These are phyloP conservation scores for Coemansia linderi DNA, from an alignment of 371 early-diverging fungal species.

Conservation along the genomic window DNA sequence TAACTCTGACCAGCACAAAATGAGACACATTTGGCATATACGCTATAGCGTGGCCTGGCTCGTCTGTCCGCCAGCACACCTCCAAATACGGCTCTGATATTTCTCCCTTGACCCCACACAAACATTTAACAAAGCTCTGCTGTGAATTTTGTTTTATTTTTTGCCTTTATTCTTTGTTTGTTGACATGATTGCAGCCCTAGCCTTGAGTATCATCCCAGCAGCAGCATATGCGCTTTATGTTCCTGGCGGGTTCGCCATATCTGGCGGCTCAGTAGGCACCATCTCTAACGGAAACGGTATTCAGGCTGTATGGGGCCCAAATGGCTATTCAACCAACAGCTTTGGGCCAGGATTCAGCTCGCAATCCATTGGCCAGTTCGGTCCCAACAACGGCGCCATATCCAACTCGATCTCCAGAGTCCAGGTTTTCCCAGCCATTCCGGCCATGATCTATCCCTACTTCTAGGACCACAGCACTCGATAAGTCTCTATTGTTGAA, in stretches of 20 bases:
- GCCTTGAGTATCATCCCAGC: not conserved
- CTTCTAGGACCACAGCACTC: not conserved
- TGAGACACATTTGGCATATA: not conserved
- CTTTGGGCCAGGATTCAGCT: constrained; percentile 39
- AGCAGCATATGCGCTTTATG: constrained; percentile 5
- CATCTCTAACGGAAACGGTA: constrained; percentile 25
- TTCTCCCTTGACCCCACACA: not conserved
- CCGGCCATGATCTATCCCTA: constrained; percentile 4
- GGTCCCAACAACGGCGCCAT: constrained; percentile 30
- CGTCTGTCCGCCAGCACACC: not conserved
- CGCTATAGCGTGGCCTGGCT: not conserved
- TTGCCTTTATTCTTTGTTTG: not conserved
- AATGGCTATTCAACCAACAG: constrained; percentile 37
- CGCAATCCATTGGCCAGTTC: constrained; percentile 44
- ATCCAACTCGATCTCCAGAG: constrained; percentile 39
- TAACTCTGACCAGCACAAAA: not conserved
- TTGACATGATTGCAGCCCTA: not conserved
- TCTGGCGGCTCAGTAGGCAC: constrained; percentile 26
- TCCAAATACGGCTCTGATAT: not conserved
- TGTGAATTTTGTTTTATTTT: too few species aligned
- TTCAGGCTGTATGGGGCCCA: constrained; percentile 44
- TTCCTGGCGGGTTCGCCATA: constrained; percentile 12
- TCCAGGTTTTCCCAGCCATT: constrained; percentile 23
- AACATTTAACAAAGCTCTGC: not conserved
- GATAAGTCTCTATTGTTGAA: not conserved